Conservation (phyloP, 345 rosid species). For the Hirschfeldia incana region DNA sequence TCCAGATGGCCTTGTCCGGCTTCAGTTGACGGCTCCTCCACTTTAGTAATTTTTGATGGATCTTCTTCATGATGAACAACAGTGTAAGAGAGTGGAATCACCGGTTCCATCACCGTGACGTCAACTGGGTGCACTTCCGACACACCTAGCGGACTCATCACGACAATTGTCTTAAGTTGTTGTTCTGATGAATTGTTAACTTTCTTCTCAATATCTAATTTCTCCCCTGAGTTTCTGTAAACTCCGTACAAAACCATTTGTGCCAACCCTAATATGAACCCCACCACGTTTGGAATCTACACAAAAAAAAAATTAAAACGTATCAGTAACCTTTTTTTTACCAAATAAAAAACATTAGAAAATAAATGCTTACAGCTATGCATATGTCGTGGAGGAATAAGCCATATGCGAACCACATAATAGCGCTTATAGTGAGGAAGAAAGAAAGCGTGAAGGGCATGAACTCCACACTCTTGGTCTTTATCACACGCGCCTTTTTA, state of each 20-base stretch:
- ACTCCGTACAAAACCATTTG: constrained; percentile 69
- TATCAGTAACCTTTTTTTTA: not conserved
- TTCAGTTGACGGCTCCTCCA: constrained; percentile 29
- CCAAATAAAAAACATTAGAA: constrained; percentile 2
- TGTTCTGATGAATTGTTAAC: constrained; percentile 36
- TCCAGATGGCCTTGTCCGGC: constrained; percentile 34
- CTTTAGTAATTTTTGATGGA: constrained; percentile 17
- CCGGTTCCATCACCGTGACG: constrained; percentile 19
- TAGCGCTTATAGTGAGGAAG: constrained; percentile 76
- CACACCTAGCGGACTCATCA: constrained; percentile 41
- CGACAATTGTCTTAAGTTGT: constrained; percentile 38
- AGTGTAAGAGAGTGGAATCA: constrained; percentile 20
- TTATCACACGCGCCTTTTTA: constrained; percentile 63
- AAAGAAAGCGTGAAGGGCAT: constrained; percentile 86
- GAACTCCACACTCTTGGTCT: constrained; percentile 84
- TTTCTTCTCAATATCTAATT: constrained; percentile 31
- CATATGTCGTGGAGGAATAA: constrained; percentile 56
- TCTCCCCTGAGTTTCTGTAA: constrained; percentile 45
- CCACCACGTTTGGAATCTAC: constrained; percentile 77
- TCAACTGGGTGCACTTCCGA: constrained; percentile 40
- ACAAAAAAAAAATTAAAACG: not conserved
- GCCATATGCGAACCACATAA: constrained; percentile 86
- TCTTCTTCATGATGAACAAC: constrained; percentile 32
- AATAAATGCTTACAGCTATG: constrained; percentile 60
- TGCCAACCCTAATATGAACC: constrained; percentile 64